Base-by-base conservation (phyloP, 1,139 yeast genomes). In the Meyerozyma elateridarum region DNA sequence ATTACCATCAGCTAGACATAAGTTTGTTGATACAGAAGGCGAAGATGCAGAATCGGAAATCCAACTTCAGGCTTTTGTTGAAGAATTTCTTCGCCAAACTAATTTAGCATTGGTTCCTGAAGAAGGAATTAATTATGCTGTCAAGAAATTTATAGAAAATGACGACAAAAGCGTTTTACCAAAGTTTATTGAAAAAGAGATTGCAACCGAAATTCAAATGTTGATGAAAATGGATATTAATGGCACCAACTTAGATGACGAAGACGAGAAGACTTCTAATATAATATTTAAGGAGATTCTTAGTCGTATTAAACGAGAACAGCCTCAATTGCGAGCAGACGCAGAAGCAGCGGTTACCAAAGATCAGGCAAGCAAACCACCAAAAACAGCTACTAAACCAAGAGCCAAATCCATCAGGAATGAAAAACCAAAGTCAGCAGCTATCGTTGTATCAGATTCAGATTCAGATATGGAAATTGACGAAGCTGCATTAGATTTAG, bases 141-240 rank as follows among this genome's bases (percentile, higher is more conserved):
- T 89, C 2, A 70, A 74, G 35, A 72, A 70, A 36, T 83, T 76
- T 51, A 79, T 91, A 6, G 88, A 83, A 27, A 84, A 85, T 43
- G 96, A 88, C 39, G 96, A 89, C 47, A 84, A 82, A 47, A 64
- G 65, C 29, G 76, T 89, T 0, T 61, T 91, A 34, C 76, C 74
- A 36, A 73, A 71, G 28, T 87, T 81, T 52, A 79, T 91, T 6
- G 81, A 80, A 31, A 61, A 62, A 14, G 87, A 89, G 37, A 64
- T 88, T 37, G 69, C 65, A 15, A 67, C 67, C 28, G 93, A 85
- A 44, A 68, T 84, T 15, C 64, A 73, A 25, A 59, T 75, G 37
- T 59, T 89, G 34, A 54, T 78, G 37, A 59, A 68, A 14, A 49
- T 74, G 11, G 65, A 63, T 34, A 51, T 65, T 11, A 62, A 62